Base-by-base conservation (phyloP, 108 stramenopile genomes). In the Cylindrotheca fusiformis region DNA sequence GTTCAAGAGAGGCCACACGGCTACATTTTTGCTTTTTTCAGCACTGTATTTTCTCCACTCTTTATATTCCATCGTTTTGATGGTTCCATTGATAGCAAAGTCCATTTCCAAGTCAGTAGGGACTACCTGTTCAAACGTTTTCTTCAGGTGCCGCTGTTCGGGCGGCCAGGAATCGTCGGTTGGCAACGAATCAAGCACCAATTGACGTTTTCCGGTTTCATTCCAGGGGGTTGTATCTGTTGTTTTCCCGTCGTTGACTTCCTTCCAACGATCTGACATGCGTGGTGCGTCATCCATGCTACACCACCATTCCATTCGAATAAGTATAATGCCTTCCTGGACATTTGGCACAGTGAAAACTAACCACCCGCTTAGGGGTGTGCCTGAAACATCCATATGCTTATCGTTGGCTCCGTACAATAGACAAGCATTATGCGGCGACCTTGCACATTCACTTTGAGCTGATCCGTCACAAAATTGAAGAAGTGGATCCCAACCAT, bases 221-320 rank as follows among this genome's bases (percentile, higher is more conserved):
- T 63, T 52, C 50, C 50, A 63, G 1, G 66, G 66, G 1, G 63
- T 63, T 23, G 63, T 63, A 58, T 67, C 66, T 17, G 23, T n/a
- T 22, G 66, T 67, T 28, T 47, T 67, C 17, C 66, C 55, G 24
- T 22, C 55, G 23, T 67, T 57, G 17, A 63, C 63, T 63, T 63
- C 51, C 30, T 46, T 63, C 63, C 63, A 63, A 14, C 23, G 2
- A 8, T 48, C 50, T 6, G 36, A 6, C 36, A 41, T 41, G 36
- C 14, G 36, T 10, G 36, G 36, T 41, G 10, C 36, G 36, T 14
- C 36, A 41, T 14, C 14, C 36, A 41, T 41, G 36, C 6, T 10
- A n/a, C 63, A 63, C 63, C 63, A 63, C 63, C 63, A 63, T 63
- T 63, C 63, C 51, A 63, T 63, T 18, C 63, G 50, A 14, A 62